Base-by-base conservation (phyloP, 2,329 filamentous ascomycete genomes). In the Purpureocillium lavendulum region DNA sequence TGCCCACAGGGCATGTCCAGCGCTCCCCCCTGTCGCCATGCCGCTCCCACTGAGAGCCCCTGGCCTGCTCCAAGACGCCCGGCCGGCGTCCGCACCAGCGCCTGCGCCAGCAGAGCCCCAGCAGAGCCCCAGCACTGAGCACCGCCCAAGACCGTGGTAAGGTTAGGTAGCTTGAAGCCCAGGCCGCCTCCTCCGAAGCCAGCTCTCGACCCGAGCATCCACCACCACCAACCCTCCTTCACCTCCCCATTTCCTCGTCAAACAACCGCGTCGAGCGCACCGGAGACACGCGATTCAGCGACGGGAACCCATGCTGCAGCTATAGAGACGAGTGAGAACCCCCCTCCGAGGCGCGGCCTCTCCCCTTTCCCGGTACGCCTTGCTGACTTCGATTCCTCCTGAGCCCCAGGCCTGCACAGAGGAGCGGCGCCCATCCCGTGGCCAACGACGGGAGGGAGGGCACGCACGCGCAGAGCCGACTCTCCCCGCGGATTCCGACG, bases 291-390 rank as follows among this genome's bases (percentile, higher is more conserved):
- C 55, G 56, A 59, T 52, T 42, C 26, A 42, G 49, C 47, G 45
- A 50, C 54, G 49, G 51, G 48, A 50, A 50, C 52, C 51, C 48
- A 60, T 61, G 55, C 55, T 54, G 46, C 47, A 51, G 47, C 47
- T 45, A 40, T 42, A 50, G 48, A 52, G 47, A 46, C 44, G 51
- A 52, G 58, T 60, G 49, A 45, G 39, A 12, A 14, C n/a, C 7
- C 29, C 29, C 29, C 29, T 18, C n/a, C 14, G n/a, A 29, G 33
- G 35, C 11, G 28, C 21, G 29, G 10, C n/a, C n/a, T n/a, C n/a
- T n/a, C n/a, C n/a, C n/a, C n/a, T n/a, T n/a, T n/a, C n/a, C n/a
- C n/a, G 15, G 15, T 32, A 34, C 41, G 39, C 33, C 34, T 38
- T 43, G 36, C 26, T 16, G 35, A 35, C 30, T 13, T 41, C 38